phyloP scores from a whole-genome alignment of 768 basidiomycete genomes.

The Termitomyces sp. region DNA sequence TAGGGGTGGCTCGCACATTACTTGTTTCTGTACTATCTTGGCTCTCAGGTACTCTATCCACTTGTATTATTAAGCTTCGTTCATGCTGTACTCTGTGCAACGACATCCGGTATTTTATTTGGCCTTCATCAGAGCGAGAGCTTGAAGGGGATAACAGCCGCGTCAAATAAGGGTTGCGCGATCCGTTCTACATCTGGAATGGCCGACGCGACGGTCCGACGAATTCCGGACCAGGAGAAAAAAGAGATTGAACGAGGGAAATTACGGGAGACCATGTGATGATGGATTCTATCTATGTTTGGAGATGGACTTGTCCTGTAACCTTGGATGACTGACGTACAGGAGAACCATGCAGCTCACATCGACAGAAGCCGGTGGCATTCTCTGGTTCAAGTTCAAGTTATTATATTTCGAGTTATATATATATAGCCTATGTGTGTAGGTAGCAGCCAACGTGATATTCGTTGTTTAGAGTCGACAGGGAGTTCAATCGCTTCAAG shows the following conservation, averaged over 20 bases:
- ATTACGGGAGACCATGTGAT: background rate
- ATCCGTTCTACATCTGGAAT: background rate
- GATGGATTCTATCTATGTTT: background rate
- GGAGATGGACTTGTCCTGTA: background rate
- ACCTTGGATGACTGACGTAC: background rate
- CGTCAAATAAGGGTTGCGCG: background rate
- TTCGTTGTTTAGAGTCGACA: background rate
- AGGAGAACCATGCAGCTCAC: background rate
- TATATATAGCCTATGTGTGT: too few species aligned
- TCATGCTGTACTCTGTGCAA: conserved; percentile 7
- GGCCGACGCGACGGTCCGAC: background rate
- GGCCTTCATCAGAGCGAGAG: background rate
- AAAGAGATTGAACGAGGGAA: too few species aligned
- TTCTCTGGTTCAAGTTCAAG: too few species aligned
- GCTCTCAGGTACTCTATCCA: background rate
- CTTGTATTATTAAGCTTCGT: conserved; percentile 10
- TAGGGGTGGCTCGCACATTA: conserved; percentile 14
- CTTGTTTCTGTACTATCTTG: conserved; percentile 1
- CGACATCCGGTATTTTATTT: background rate
- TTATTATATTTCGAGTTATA: too few species aligned
- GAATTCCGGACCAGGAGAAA: background rate
- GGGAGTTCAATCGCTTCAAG: background rate
- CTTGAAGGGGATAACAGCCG: background rate
- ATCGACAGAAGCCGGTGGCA: background rate
- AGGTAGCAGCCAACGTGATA: background rate